Conservation (phyloP, 768 basidiomycete species). For the Cyclocybe cylindracea region DNA sequence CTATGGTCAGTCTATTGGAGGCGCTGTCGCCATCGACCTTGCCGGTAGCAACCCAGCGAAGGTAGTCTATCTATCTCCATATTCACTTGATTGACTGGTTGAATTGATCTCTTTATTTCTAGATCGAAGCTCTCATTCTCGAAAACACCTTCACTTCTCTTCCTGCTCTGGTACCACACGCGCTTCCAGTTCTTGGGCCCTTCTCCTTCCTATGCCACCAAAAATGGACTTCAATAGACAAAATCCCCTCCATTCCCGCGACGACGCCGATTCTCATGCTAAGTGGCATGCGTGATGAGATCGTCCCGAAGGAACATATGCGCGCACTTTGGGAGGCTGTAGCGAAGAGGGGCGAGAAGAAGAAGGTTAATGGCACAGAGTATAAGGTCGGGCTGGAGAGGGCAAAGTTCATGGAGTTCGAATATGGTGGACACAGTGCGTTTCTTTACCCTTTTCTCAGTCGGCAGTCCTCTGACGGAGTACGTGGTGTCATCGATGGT, state of each 20-base stretch:
- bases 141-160: conserved; percentile 95
- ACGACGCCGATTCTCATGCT: conserved; percentile 80
- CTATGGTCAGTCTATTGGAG: conserved; percentile 89
- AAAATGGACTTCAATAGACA: conserved; percentile 81
- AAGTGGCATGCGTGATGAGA: conserved; percentile 69
- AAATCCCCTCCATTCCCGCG: conserved; percentile 61
- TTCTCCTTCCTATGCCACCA: conserved; percentile 83
- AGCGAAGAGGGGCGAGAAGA: conserved; percentile 51
- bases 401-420: conserved; percentile 58
- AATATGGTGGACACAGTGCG: conserved; percentile 57
- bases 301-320: conserved; percentile 82
- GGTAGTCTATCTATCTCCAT: conserved; percentile 34
- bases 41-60: conserved; percentile 74
- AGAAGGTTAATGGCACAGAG: conserved; percentile 34
- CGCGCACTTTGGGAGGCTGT: conserved; percentile 67
- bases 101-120: not conserved
- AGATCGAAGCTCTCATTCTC: conserved; percentile 81
- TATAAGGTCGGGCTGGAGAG: conserved; percentile 52
- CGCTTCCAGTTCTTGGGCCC: conserved; percentile 72
- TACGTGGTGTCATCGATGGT: not conserved
- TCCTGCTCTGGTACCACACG: conserved; percentile 76
- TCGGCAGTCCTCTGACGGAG: not conserved
- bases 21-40: conserved; percentile 89
- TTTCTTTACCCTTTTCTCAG: conserved; percentile 1
- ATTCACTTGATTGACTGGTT: not conserved